phyloP scores from a whole-genome alignment of 23 red algal species.

The Cyanidioschyzon merolae region DNA sequence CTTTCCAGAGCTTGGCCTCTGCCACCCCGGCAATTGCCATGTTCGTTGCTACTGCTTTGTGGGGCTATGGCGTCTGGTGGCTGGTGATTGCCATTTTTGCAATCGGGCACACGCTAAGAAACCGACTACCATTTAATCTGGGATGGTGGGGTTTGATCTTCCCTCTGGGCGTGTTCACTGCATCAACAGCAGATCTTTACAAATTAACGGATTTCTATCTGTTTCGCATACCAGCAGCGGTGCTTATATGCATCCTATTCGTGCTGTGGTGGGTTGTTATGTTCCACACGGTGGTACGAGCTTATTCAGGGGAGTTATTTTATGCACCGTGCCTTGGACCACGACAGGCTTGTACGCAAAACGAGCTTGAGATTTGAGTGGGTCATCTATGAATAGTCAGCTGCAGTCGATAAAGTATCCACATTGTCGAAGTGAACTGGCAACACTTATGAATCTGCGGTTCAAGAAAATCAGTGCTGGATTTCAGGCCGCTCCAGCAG shows the following conservation, averaged over 20 bases:
- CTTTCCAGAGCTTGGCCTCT: conserved; percentile 11
- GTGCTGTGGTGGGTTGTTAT: conserved; percentile 24
- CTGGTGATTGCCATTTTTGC: conserved; percentile 22
- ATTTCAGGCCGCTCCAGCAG: too few relatives aligned
- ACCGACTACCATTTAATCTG: conserved; percentile 28
- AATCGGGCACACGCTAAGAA: not conserved
- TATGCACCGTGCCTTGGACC: conserved; percentile 22
- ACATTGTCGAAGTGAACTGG: too few relatives aligned
- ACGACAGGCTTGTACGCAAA: not conserved
- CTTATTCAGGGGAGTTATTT: conserved; percentile 18
- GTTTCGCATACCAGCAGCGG: conserved; percentile 16
- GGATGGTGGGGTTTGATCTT: conserved; percentile 28
- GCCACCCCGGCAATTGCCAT: not conserved
- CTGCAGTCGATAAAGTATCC: too few relatives aligned
- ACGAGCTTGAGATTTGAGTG: not conserved
- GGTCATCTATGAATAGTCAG: too few relatives aligned
- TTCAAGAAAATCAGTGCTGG: too few relatives aligned
- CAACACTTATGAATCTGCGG: too few relatives aligned
- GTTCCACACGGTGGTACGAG: conserved; percentile 16
- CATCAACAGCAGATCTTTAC: conserved; percentile 10
- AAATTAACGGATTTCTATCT: conserved; percentile 20
- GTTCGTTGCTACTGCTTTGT: conserved; percentile 18
- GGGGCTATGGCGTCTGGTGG: conserved; percentile 33
- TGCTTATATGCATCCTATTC: conserved; percentile 23
- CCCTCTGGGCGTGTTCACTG: conserved; percentile 27